These are phyloP conservation scores for Phytophthora megakarya DNA, from an alignment of 352 stramenopile genomes.

Conservation along the genomic window DNA sequence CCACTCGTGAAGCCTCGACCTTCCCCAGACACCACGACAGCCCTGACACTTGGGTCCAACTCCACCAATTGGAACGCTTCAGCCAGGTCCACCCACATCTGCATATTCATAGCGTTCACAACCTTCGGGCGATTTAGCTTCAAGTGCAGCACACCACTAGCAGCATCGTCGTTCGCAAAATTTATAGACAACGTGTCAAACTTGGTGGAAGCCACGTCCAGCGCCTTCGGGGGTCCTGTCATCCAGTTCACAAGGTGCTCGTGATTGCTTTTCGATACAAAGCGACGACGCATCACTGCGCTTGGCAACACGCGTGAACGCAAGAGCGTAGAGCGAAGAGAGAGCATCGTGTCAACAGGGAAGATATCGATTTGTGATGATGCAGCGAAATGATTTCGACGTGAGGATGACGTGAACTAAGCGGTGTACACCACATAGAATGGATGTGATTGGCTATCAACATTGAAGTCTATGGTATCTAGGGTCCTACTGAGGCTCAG, in stretches of 20 bases:
- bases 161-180: conserved; percentile 36
- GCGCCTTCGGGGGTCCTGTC: conserved; percentile 40
- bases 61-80: conserved; percentile 74
- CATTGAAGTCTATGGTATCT: conserved; percentile 29
- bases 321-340: conserved; percentile 13
- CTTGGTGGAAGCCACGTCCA: conserved; percentile 41
- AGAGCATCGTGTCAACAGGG: conserved; percentile 17
- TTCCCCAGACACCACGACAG: conserved; percentile 79
- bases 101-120: conserved; percentile 91
- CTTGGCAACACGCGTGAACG: conserved; percentile 4
- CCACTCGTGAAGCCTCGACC: conserved; percentile 85
- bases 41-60: conserved; percentile 64
- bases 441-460: conserved; percentile 20
- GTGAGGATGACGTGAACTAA: conserved; percentile 16
- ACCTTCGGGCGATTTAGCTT: conserved; percentile 83
- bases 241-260: conserved; percentile 64
- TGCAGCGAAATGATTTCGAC: conserved; percentile 21
- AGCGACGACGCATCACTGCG: conserved; percentile 10
- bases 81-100: conserved; percentile 86
- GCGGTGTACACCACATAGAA: conserved; percentile 16
- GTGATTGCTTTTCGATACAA: conserved; percentile 44
- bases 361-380: conserved; percentile 9
- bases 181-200: conserved; percentile 64
- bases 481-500: conserved; percentile 19
- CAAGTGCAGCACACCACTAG: conserved; percentile 72